Base-by-base conservation (phyloP, 805 yeast genomes). In the Lipomyces orientalis region DNA sequence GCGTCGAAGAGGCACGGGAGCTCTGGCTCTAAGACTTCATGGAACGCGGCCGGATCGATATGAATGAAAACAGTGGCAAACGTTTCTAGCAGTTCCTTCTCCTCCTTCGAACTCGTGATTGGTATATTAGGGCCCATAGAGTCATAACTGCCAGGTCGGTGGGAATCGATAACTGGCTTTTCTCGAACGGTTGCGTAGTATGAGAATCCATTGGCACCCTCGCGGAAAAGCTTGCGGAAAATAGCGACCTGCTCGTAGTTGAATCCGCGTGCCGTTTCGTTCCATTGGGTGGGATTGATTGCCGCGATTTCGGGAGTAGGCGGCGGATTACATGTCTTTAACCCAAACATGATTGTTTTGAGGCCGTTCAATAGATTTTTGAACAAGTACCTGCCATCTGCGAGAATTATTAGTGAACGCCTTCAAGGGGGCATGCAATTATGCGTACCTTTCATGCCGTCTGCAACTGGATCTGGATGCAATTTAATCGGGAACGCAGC, bases 31-130 rank as follows among this genome's bases (percentile, higher is more conserved):
- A 93, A 88, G 70, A 95, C 89, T 79, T 95, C 99, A 76, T 91
- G 93, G 79, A 96, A 96, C 0, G 98, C 90, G 0, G 98, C 93
- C 25, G 97, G 93, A 75, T 96, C 99, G 64, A 96, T 86, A 76
- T 92, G 97, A 72, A 93, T 91, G 78, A 92, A 95, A 73, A 95
- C 91, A 0, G 97, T 90, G 0, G 97, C 97, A 76, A 95, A 87
- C 2, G 93, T 89, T 75, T 96, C 99, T 97, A 95, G 93, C 66
- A 93, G 81, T 74, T 95, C 99, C 73, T 93, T 92, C 66, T 93
- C 97, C 75, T 94, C 98, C 73, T 92, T 93, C 0, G 97, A 88
- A 0, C 96, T 90, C 0, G 93, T 87, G 12, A 91, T 90, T 3
- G 97, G 97, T 51, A 91, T 79, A 66, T 89, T 89, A 4, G 97